A percentile compares a stretch with the other conserved stretches of the same genome.
Evolutionary conservation across 257 asterid genomes (phyloP).

Genomic region (Gynochthodes officinalis): DNA sequence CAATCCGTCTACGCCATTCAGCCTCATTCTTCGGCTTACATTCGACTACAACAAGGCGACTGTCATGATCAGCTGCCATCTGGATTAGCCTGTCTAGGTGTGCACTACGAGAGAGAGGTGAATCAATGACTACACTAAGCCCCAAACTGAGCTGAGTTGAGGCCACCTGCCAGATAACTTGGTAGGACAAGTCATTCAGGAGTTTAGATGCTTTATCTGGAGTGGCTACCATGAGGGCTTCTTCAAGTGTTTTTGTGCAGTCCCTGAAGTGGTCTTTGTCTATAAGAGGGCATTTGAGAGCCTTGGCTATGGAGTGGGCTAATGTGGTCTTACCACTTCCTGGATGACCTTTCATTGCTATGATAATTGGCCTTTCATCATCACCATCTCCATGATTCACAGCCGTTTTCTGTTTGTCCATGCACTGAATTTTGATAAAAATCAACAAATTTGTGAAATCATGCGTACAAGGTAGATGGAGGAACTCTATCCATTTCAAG

Average conservation of each 20-base stretch:
- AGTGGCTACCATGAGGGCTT: conserved; percentile 24
- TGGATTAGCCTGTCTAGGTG: conserved; percentile 45
- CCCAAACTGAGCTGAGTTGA: conserved; percentile 57
- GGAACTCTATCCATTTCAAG: not conserved
- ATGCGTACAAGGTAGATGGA: not conserved
- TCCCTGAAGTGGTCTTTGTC: conserved; percentile 80
- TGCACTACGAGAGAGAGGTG: conserved; percentile 55
- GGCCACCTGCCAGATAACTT: conserved; percentile 52
- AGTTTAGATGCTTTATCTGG: conserved; percentile 36
- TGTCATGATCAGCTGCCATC: conserved; percentile 29
- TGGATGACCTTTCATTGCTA: conserved; percentile 90
- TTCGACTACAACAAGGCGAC: conserved; percentile 47
- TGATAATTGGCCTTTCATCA: conserved; percentile 31
- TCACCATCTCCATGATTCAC: not conserved
- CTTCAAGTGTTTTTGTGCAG: conserved; percentile 42
- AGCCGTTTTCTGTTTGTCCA: conserved; percentile 23
- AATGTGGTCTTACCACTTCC: conserved; percentile 79
- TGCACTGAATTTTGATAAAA: not conserved
- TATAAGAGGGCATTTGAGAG: conserved; percentile 53
- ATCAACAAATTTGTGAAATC: not conserved
- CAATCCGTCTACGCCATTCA: conserved; percentile 69
- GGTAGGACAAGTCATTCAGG: conserved; percentile 64
- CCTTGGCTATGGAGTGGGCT: conserved; percentile 47
- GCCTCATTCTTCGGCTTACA: conserved; percentile 53
- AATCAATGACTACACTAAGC: conserved; percentile 52